These are phyloP conservation scores for Scheffersomyces illinoinensis DNA, from an alignment of 1,139 yeast genomes.

Conservation along the genomic window DNA sequence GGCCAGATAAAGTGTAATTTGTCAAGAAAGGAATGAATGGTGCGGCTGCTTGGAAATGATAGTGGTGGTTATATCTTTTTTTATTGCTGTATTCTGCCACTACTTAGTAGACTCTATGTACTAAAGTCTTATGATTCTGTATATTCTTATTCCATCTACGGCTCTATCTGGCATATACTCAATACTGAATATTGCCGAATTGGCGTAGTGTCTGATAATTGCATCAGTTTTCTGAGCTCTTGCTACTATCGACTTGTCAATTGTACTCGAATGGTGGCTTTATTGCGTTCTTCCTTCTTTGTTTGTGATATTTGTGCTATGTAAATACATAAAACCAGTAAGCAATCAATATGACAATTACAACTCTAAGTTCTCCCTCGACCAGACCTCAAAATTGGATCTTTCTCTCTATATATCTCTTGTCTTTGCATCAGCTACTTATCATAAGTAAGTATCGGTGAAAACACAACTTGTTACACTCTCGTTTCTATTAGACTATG, in stretches of 20 bases:
- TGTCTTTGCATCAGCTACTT: not conserved
- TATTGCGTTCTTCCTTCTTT: not conserved
- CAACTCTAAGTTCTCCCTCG: too few relatives aligned
- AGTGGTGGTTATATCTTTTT: too few relatives aligned
- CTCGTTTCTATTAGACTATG: conserved; percentile 5
- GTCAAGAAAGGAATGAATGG: too few relatives aligned
- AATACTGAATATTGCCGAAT: not conserved
- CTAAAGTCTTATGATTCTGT: not conserved
- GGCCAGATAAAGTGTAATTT: too few relatives aligned
- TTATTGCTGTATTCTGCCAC: not conserved
- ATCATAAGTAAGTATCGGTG: not conserved
- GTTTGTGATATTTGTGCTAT: too few relatives aligned
- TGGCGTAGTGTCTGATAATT: not conserved
- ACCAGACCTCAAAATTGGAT: too few relatives aligned
- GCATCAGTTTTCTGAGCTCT: not conserved
- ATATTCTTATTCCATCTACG: not conserved
- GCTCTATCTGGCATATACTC: not conserved
- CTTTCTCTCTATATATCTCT: too few relatives aligned
- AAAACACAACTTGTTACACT: not conserved
- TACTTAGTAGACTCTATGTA: not conserved
- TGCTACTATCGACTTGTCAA: not conserved
- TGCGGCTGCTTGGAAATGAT: too few relatives aligned
- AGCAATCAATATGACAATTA: too few relatives aligned
- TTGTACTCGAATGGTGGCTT: not conserved
- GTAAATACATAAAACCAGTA: too few relatives aligned